Evolutionary conservation across 2,329 filamentous ascomycete species (phyloP).

Genomic region (Botrytis porri): DNA sequence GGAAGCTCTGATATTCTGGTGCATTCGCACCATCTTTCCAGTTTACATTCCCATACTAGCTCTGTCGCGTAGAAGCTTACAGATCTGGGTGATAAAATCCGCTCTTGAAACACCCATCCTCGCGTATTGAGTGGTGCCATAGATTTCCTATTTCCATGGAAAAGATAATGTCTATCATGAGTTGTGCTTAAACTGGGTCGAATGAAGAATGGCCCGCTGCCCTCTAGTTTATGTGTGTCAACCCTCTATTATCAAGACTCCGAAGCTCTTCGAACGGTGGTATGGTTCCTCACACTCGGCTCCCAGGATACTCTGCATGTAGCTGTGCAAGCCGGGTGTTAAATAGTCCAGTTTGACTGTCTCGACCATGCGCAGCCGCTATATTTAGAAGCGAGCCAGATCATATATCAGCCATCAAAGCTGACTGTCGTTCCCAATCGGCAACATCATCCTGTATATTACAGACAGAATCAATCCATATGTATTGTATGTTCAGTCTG

Average conservation of each 20-base stretch:
- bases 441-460: slow-evolving; percentile 6
- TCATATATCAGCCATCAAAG: neutral
- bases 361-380: neutral
- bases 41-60: neutral
- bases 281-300: neutral
- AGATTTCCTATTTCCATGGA: neutral
- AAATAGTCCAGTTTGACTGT: neutral
- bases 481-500: neutral
- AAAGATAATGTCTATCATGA: neutral
- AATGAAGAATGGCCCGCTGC: neutral
- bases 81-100: neutral
- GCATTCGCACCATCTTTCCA: neutral
- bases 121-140: neutral
- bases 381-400: neutral
- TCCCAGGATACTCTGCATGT: neutral
- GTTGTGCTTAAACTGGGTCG: neutral
- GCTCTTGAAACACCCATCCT: neutral
- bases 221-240: neutral
- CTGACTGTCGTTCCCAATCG: neutral
- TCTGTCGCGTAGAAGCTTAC: neutral
- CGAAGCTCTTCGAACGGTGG: neutral
- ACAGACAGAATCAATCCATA: slow-evolving; percentile 15
- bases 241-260: neutral
- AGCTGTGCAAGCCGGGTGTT: neutral
- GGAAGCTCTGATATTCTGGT: neutral